Conservation (phyloP, 2,329 filamentous ascomycete genomes). For the Colletotrichum eremochloae region DNA sequence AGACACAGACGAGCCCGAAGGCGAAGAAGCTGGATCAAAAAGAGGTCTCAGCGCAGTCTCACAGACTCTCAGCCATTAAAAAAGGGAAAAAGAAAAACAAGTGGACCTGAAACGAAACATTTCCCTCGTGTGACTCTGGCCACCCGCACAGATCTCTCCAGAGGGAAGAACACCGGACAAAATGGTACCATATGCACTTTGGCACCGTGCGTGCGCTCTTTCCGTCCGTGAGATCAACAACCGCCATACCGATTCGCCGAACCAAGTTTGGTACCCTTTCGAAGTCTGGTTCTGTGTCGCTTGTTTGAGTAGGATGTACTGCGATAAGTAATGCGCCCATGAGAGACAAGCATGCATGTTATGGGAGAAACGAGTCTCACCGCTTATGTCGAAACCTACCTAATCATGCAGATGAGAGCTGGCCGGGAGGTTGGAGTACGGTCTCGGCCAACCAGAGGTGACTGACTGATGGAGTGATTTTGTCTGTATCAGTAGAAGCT, state of each 20-base stretch:
- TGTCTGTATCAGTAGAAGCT: neutral
- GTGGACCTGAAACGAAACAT: constrained; percentile 38
- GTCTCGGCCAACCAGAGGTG: neutral
- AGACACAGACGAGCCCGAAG: constrained; percentile 12
- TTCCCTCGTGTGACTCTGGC: neutral
- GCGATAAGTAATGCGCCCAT: neutral
- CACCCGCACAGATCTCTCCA: constrained; percentile 31
- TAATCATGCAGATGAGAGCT: neutral
- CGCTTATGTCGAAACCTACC: neutral
- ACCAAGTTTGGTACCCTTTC: constrained; percentile 3
- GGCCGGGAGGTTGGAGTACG: neutral
- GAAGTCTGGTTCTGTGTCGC: constrained; percentile 13
- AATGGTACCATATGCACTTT: constrained; percentile 22
- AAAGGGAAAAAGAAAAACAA: constrained; percentile 9
- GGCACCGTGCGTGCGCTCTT: constrained; percentile 18
- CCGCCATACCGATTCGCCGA: constrained; percentile 11
- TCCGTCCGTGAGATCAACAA: constrained; percentile 11
- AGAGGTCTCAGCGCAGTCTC: constrained; percentile 25
- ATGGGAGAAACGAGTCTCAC: neutral
- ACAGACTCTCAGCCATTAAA: constrained; percentile 23
- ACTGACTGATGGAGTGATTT: neutral
- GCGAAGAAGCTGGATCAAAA: neutral
- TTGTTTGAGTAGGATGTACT: neutral
- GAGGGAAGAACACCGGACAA: constrained; percentile 16
- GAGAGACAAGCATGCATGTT: neutral